Evolutionary conservation across 2,329 filamentous ascomycete species (phyloP), one percentile per base, ranked within the genome.

Genomic region (Fusarium stilboides): DNA sequence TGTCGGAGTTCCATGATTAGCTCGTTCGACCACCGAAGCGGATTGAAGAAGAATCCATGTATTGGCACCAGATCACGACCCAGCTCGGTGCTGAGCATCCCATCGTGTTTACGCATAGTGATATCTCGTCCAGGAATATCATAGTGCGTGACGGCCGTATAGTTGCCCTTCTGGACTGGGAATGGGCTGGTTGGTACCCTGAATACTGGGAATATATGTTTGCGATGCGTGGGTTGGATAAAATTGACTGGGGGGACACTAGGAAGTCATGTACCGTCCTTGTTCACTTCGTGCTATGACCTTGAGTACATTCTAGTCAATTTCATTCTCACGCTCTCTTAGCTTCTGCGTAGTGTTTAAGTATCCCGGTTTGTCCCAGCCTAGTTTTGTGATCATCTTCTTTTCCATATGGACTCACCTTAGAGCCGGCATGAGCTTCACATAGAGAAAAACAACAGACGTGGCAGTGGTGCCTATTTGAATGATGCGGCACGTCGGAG

Each of bases 31-130:
- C 73, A 2, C 61, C 62, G 3, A 65, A 63, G 20, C 50, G 72
- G 8, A n/a, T 40, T 13, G 6, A 42, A 8, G 26, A 54, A 8
- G 36, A 72, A 55, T 69, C 68, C 0, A 57, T 75, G 19, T 68
- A 69, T 40, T 75, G 71, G 66, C 49, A 68, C 34, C 65, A 75
- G 52, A 71, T 75, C 19, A 75, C 73, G 1, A 58, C 54, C 1
- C 72, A 74, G 15, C 70, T 75, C 3, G 57, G 46, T 6, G n/a
- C 15, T 6, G 61, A 72, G 1, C 64, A 57, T 24, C 54, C 66
- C 5, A 71, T 75, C 2, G 64, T 70, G 0, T 72, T 70, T 3
- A 69, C 63, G 0, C 56, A 72, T n/a, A 53, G 54, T 0, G 68
- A 72, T 2, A 56, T 70, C 37, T 59, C 59, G 2, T 40, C 54